Evolutionary conservation across 306 rosid genomes (phyloP).

Genomic region (Urtica urens): DNA sequence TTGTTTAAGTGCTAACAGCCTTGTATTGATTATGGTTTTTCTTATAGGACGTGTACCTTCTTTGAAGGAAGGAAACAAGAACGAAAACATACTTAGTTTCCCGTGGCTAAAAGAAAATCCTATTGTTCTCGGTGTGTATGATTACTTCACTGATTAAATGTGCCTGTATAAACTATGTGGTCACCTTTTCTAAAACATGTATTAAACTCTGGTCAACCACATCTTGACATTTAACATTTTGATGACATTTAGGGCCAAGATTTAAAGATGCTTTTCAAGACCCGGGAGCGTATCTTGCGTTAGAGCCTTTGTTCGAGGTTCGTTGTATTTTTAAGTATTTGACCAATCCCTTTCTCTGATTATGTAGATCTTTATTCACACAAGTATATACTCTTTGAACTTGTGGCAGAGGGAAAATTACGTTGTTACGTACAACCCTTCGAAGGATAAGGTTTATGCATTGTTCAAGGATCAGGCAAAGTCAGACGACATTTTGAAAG

Average conservation of each 20-base stretch:
- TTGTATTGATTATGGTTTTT: background rate
- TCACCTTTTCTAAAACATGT: too few relatives aligned
- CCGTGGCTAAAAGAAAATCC: conserved; percentile 88
- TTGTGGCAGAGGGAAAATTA: conserved; percentile 70
- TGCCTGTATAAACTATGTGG: too few relatives aligned
- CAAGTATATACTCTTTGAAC: conserved; percentile 14
- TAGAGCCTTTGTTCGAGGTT: conserved; percentile 82
- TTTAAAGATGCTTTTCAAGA: conserved; percentile 95
- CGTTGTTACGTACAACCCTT: conserved; percentile 73
- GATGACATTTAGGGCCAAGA: conserved; percentile 51
- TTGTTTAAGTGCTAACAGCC: background rate
- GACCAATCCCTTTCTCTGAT: background rate
- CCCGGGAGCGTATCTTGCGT: conserved; percentile 66
- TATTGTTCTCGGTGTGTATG: conserved; percentile 67
- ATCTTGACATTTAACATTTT: conserved; percentile 12
- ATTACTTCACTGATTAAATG: conserved; percentile 1
- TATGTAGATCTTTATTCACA: background rate
- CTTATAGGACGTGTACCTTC: conserved; percentile 78
- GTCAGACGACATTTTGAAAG: conserved; percentile 93
- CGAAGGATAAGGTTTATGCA: conserved; percentile 75
- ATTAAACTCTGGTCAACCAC: conserved; percentile 16
- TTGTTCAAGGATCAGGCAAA: conserved; percentile 89
- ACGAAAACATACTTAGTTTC: conserved; percentile 65
- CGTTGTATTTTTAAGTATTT: conserved; percentile 13
- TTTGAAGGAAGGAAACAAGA: conserved; percentile 67